Percentiles rank a stretch among this genome's conserved stretches.
Evolutionary conservation across 2,329 filamentous ascomycete genomes (phyloP).

Genomic region (Hypoxylon sp.): DNA sequence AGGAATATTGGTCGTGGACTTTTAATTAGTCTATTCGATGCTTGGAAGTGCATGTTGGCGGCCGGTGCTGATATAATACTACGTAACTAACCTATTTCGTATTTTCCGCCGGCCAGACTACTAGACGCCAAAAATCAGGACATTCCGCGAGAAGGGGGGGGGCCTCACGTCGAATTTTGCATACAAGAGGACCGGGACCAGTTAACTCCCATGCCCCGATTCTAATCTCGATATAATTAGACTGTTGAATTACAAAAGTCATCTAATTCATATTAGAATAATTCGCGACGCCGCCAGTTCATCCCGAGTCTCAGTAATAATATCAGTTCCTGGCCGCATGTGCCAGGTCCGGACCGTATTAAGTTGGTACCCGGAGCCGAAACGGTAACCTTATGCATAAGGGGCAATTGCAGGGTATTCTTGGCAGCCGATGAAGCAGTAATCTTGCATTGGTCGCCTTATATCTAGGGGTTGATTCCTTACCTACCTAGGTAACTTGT

Average conservation of each 20-base stretch:
- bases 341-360: not conserved
- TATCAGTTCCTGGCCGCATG: not conserved
- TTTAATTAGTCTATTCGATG: not conserved
- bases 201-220: not conserved
- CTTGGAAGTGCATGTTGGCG: not conserved
- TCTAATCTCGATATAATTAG: not conserved
- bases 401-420: not conserved
- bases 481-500: slow-evolving; percentile 1
- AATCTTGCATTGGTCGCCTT: slow-evolving; percentile 1
- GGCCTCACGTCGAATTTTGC: not conserved
- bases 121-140: not conserved
- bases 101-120: not conserved
- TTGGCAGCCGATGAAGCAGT: not conserved
- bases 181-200: not conserved
- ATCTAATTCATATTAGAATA: not conserved
- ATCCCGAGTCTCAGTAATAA: not conserved
- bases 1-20: not conserved
- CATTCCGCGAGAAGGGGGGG: not conserved
- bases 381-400: slow-evolving; percentile 1
- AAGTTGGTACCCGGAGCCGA: not conserved
- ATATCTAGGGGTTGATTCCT: not conserved
- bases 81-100: not conserved
- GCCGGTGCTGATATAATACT: not conserved
- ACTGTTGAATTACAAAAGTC: not conserved
- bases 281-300: not conserved